These are phyloP conservation scores for Cinchona pubescens DNA, from an alignment of 257 asterid species.

Conservation along the genomic window DNA sequence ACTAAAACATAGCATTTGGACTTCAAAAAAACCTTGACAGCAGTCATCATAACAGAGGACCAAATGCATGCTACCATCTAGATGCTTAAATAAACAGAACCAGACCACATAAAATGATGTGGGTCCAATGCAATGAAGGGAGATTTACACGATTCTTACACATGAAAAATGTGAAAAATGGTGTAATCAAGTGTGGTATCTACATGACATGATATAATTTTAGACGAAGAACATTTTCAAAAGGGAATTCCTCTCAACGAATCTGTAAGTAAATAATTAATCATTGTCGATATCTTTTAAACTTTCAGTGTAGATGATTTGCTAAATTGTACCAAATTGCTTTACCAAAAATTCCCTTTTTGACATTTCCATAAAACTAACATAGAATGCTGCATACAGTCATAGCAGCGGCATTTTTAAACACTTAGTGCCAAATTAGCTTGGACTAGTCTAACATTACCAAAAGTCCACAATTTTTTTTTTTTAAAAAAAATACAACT, in stretches of 20 bases:
- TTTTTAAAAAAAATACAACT: not conserved
- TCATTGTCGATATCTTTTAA: not conserved
- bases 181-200: not conserved
- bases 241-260: not conserved
- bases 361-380: not conserved
- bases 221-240: constrained; percentile 1
- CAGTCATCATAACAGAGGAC: not conserved
- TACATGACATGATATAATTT: not conserved
- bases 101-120: not conserved
- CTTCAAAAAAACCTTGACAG: not conserved
- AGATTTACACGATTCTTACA: not conserved
- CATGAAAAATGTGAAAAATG: not conserved
- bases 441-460: not conserved
- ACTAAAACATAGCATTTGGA: not conserved
- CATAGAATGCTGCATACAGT: not conserved
- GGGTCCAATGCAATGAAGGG: not conserved
- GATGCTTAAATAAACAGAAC: not conserved
- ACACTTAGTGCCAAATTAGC: not conserved
- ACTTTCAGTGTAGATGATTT: not conserved
- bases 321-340: not conserved
- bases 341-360: not conserved
- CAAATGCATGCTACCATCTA: not conserved
- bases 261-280: not conserved
- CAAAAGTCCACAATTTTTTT: too few relatives aligned
- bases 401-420: not conserved